A percentile compares a stretch with the other conserved stretches of the same genome.
Evolutionary conservation across 2,329 filamentous ascomycete species (phyloP).

Genomic region (Paecilomyces niveus): DNA sequence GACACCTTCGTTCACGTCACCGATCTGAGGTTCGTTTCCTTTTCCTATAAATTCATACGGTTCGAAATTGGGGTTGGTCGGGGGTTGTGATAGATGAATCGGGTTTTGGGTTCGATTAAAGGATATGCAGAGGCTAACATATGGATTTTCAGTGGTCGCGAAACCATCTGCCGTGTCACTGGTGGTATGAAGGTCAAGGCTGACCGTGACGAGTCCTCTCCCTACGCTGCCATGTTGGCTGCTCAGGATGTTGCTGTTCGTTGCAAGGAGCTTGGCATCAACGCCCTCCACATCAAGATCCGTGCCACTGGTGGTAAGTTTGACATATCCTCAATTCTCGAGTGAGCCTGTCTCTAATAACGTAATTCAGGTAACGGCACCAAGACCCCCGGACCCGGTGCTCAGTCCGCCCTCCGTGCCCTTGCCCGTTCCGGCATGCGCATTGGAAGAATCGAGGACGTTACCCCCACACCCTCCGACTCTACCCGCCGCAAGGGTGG

Average conservation of each 20-base stretch:
- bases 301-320: constrained; percentile 89
- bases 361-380: constrained; percentile 74
- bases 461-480: constrained; percentile 97
- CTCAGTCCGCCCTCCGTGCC: constrained; percentile 97
- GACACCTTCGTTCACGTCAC: constrained; percentile 97
- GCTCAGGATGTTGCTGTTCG: constrained; percentile 94
- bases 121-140: constrained; percentile 51
- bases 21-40: constrained; percentile 73
- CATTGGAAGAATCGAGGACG: constrained; percentile 99
- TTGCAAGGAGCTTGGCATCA: constrained; percentile 80
- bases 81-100: neutral
- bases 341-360: neutral
- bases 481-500: constrained; percentile 99
- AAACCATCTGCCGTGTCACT: constrained; percentile 99
- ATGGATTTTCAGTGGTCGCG: constrained; percentile 82
- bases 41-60: constrained; percentile 4
- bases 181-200: constrained; percentile 99
- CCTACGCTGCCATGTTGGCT: constrained; percentile 99
- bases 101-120: neutral
- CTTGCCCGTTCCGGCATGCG: constrained; percentile 99
- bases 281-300: constrained; percentile 99
- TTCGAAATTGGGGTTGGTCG: constrained; percentile 3
- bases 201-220: constrained; percentile 99
- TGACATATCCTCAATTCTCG: neutral
- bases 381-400: constrained; percentile 99